Evolutionary conservation across 2,329 filamentous ascomycete species (phyloP).

Genomic region (Colletotrichum nymphaeae): DNA sequence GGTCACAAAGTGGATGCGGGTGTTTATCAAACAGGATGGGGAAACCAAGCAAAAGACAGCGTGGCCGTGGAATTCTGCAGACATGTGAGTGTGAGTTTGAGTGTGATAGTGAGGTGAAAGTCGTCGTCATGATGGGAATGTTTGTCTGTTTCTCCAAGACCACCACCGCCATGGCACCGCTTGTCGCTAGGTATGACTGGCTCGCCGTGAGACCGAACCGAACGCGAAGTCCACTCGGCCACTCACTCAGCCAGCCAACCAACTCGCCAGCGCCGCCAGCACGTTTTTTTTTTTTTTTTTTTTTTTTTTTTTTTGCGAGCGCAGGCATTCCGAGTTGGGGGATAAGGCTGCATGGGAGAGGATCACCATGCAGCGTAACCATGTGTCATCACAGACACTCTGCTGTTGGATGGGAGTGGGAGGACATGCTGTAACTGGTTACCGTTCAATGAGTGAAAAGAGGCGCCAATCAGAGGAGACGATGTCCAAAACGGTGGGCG

Average conservation of each 20-base stretch:
- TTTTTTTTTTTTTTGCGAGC: neutral
- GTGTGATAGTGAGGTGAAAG: neutral
- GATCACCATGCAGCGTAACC: constrained; percentile 26
- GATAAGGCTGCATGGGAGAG: constrained; percentile 34
- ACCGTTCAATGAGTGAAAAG: neutral
- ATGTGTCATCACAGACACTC: constrained; percentile 30
- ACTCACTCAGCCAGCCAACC: neutral
- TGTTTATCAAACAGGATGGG: neutral
- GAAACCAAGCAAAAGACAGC: neutral
- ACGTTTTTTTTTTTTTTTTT: no score
- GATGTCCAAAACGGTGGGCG: neutral
- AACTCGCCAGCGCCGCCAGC: neutral
- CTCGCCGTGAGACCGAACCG: neutral
- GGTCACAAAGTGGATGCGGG: neutral
- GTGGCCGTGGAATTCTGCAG: neutral
- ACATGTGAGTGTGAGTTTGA: neutral
- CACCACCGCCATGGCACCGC: neutral
- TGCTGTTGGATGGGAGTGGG: neutral
- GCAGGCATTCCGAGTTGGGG: constrained; percentile 13
- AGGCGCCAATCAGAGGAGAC: neutral
- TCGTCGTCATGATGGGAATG: neutral
- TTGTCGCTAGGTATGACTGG: neutral
- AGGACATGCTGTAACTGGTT: neutral
- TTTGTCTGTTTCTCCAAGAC: neutral
- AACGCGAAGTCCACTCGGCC: neutral